Evolutionary conservation across 179 eudicot species (phyloP), one percentile per base, ranked within the genome.

Genomic region (Spinacia oleracea): DNA sequence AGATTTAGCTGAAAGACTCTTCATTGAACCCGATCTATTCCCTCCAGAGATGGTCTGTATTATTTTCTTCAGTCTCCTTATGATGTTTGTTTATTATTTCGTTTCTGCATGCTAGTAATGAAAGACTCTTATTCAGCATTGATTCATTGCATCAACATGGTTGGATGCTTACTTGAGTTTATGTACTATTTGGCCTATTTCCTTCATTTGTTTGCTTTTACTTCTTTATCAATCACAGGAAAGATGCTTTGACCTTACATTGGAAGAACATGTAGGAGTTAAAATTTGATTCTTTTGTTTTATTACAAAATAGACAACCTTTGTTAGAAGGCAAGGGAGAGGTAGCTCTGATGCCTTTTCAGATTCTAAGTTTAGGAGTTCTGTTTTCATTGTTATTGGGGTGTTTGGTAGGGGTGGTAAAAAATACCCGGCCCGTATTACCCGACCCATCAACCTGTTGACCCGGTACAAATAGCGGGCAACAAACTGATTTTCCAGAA

Each of bases 31-130:
- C 51, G 97, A 91, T 78, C 66, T 89, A 64, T 77, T 92, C 55
- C 91, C 91, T 27, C 86, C 81, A 45, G 93, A 89, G 83, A 78
- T 85, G 95, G 97, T 92, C 63, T 72, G 86, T 74, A 46, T 46
- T 42, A 40, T 46, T 75, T 53, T 42, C 83, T 81, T 46, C n/a
- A 60, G 9, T 62, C 72, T 77, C 69, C 42, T 25, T 23, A 21
- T 20, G 21, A 1, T 73, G 63, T 34, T 46, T 43, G 29, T 32
- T 62, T 65, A 35, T 15, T 40, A 14, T 67, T 31, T 42, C 53
- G 66, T 68, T 67, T 45, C 27, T 29, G 14, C 48, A 66, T 72
- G 46, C 51, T 66, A 29, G 20, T 63, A n/a, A 66, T 63, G 72
- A 35, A 25, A 25, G 14, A 46, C 5, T 32, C 5, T 34, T 31